A percentile compares a stretch with the other conserved stretches of the same genome.
phyloP scores from a whole-genome alignment of 1,139 yeast genomes.

The Hanseniaspora sp. region DNA sequence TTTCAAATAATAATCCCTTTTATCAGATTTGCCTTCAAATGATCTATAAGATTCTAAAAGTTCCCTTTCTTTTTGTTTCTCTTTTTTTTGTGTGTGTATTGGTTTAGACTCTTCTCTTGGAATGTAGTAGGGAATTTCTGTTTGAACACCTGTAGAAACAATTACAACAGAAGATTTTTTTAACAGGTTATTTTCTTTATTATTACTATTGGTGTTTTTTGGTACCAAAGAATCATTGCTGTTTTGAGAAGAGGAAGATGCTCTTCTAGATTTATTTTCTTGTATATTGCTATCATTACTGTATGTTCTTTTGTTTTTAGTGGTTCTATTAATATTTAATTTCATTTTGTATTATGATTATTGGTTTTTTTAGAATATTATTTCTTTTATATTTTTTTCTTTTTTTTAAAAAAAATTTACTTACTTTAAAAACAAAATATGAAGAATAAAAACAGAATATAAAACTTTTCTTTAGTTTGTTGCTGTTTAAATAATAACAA shows the following conservation, averaged over 20 bases:
- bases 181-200: background rate
- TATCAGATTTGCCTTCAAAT: background rate
- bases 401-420: too few relatives aligned
- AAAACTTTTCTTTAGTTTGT: too few relatives aligned
- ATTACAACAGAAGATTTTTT: background rate
- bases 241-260: background rate
- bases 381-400: too few relatives aligned
- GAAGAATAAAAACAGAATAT: too few relatives aligned
- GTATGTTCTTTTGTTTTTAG: too few relatives aligned
- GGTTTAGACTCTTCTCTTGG: background rate
- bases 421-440: too few relatives aligned
- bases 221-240: background rate
- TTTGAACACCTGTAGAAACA: conserved; percentile 5
- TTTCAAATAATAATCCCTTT: background rate
- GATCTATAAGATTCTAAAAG: background rate
- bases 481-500: too few relatives aligned
- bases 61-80: background rate
- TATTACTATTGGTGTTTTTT: background rate
- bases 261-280: background rate
- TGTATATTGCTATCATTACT: background rate
- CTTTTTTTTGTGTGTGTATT: background rate
- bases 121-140: background rate
- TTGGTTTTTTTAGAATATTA: too few relatives aligned
- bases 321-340: too few relatives aligned
- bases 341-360: too few relatives aligned